Evolutionary conservation across 1,139 yeast genomes (phyloP).

Genomic region (Pichia sp.): DNA sequence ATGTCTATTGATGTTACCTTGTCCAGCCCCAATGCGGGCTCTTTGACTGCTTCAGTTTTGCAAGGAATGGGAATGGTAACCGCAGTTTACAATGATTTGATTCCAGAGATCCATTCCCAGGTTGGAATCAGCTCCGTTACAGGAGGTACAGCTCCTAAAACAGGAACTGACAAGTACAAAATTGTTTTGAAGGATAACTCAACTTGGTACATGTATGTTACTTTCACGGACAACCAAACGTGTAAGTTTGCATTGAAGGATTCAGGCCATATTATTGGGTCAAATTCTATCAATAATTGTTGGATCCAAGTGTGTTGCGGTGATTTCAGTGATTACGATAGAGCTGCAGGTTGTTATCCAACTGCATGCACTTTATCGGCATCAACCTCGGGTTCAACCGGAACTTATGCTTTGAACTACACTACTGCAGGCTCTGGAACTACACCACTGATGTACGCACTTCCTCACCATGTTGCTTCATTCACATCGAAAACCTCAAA

Average conservation of each 20-base stretch:
- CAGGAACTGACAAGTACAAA: conserved; percentile 49
- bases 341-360: conserved; percentile 61
- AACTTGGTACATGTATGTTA: conserved; percentile 59
- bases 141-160: conserved; percentile 38
- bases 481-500: conserved; percentile 35
- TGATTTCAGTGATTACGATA: conserved; percentile 39
- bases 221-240: conserved; percentile 40
- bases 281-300: conserved; percentile 47
- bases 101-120: conserved; percentile 51
- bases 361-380: conserved; percentile 40
- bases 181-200: conserved; percentile 48
- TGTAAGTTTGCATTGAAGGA: conserved; percentile 36
- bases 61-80: conserved; percentile 78
- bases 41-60: conserved; percentile 41
- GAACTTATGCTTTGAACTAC: conserved; percentile 51
- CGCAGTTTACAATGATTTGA: conserved; percentile 48
- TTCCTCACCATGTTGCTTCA: conserved; percentile 66
- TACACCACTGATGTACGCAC: conserved; percentile 54
- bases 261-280: conserved; percentile 41
- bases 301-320: conserved; percentile 52
- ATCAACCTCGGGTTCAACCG: conserved; percentile 30
- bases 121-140: conserved; percentile 52
- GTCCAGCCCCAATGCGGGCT: conserved; percentile 34
- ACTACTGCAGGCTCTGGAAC: conserved; percentile 50
- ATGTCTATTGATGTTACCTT: conserved; percentile 55